Percentiles rank a stretch among this genome's conserved stretches.
Evolutionary conservation across 2,329 filamentous ascomycete genomes (phyloP).

Genomic region (Aspergillus jensenii): DNA sequence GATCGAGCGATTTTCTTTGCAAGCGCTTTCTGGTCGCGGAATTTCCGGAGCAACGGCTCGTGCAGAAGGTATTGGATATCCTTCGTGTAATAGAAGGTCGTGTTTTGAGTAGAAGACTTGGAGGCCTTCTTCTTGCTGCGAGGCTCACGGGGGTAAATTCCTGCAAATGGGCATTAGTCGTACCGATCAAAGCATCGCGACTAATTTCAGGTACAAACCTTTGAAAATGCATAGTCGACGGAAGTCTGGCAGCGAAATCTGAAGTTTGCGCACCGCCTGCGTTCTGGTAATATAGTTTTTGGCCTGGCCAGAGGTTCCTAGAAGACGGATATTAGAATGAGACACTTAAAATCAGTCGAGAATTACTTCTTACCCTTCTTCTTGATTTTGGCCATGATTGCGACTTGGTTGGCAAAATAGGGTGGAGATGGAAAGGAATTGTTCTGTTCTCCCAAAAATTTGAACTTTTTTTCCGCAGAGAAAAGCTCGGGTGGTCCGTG

Average conservation of each 20-base stretch:
- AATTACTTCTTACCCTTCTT: constrained; percentile 67
- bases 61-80: constrained; percentile 98
- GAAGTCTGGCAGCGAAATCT: constrained; percentile 96
- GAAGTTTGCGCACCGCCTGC: constrained; percentile 94
- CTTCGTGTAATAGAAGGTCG: constrained; percentile 89
- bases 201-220: constrained; percentile 48
- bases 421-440: constrained; percentile 33
- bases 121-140: constrained; percentile 95
- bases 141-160: constrained; percentile 96
- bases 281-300: constrained; percentile 99
- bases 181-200: background rate
- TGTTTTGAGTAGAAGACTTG: constrained; percentile 84
- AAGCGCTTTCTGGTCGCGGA: constrained; percentile 93
- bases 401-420: constrained; percentile 16
- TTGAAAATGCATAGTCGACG: constrained; percentile 99
- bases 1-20: constrained; percentile 97
- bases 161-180: constrained; percentile 33
- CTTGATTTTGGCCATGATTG: constrained; percentile 72
- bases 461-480: constrained; percentile 21
- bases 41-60: constrained; percentile 89
- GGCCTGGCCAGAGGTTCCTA: constrained; percentile 81
- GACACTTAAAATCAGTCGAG: background rate
- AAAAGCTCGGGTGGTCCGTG: constrained; percentile 32
- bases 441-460: constrained; percentile 31
- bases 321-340: constrained; percentile 2